Evolutionary conservation across 2,329 filamentous ascomycete genomes (phyloP).

Genomic region (Hymenoscyphus salicellus): DNA sequence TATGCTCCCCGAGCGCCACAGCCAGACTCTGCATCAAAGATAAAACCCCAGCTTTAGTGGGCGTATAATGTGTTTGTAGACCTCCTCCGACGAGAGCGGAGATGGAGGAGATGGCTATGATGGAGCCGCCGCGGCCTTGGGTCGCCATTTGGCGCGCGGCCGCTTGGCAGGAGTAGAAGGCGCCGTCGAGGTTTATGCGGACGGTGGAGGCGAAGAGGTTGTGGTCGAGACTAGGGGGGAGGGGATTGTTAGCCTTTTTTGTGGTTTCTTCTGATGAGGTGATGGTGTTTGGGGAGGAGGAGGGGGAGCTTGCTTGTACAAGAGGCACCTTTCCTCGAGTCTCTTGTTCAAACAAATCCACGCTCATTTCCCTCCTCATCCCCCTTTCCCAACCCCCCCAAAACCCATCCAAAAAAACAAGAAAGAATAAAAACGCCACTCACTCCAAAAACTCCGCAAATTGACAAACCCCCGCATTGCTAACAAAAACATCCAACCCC

Average conservation of each 20-base stretch:
- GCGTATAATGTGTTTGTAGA: slow-evolving; percentile 79
- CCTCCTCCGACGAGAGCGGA: slow-evolving; percentile 75
- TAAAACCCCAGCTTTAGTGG: slow-evolving; percentile 79
- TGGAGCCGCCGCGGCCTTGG: slow-evolving; percentile 67
- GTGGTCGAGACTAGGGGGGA: slow-evolving; percentile 53
- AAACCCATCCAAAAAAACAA: not conserved
- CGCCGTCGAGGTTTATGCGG: slow-evolving; percentile 77
- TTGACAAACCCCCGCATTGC: slow-evolving; percentile 83
- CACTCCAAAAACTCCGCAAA: slow-evolving; percentile 82
- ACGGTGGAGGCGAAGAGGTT: slow-evolving; percentile 71
- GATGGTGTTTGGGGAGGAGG: not conserved
- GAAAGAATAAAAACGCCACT: slow-evolving; percentile 28
- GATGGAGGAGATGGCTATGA: slow-evolving; percentile 74
- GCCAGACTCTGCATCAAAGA: slow-evolving; percentile 82
- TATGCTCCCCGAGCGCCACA: slow-evolving; percentile 71
- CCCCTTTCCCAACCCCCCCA: not conserved
- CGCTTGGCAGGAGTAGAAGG: slow-evolving; percentile 85
- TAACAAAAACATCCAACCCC: slow-evolving; percentile 74
- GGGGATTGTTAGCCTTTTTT: slow-evolving; percentile 3
- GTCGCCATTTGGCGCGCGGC: slow-evolving; percentile 77
- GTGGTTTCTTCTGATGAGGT: not conserved
- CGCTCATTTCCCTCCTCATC: not conserved
- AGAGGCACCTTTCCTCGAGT: not conserved
- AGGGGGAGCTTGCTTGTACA: not conserved
- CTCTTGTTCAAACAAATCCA: not conserved